Conservation (phyloP, 305 asterid species). For the Fraxinus paxiana region DNA sequence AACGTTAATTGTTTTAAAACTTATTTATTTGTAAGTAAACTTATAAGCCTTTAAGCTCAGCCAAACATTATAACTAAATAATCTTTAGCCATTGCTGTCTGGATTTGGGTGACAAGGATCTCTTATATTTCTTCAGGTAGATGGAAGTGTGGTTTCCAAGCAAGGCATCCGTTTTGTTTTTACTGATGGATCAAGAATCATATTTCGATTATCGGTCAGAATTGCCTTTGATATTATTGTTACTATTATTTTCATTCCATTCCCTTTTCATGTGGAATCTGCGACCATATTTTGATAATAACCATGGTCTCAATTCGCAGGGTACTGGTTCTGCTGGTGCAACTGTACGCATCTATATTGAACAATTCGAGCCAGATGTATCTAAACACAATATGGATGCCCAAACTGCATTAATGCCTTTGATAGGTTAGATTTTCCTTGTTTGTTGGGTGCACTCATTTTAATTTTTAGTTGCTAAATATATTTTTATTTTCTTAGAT, state of each 20-base stretch:
- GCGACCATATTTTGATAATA: conserved; percentile 2
- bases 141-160: conserved; percentile 80
- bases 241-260: neutral
- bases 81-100: neutral
- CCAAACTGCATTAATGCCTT: conserved; percentile 68
- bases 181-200: conserved; percentile 89
- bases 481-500: conserved; percentile 40
- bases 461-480: conserved; percentile 15
- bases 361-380: conserved; percentile 79
- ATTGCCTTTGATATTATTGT: conserved; percentile 1
- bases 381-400: conserved; percentile 79
- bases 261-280: neutral
- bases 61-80: neutral
- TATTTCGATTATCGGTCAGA: conserved; percentile 78
- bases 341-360: conserved; percentile 73
- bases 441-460: neutral
- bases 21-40: neutral
- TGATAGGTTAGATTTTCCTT: conserved; percentile 51
- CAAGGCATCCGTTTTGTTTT: conserved; percentile 84
- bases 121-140: conserved; percentile 52
- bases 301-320: conserved; percentile 31
- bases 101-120: conserved; percentile 13
- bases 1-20: neutral
- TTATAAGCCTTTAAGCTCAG: neutral
- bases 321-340: conserved; percentile 99